These are phyloP conservation scores for Flagelloscypha sp. DNA, from an alignment of 768 basidiomycete genomes.

Conservation along the genomic window DNA sequence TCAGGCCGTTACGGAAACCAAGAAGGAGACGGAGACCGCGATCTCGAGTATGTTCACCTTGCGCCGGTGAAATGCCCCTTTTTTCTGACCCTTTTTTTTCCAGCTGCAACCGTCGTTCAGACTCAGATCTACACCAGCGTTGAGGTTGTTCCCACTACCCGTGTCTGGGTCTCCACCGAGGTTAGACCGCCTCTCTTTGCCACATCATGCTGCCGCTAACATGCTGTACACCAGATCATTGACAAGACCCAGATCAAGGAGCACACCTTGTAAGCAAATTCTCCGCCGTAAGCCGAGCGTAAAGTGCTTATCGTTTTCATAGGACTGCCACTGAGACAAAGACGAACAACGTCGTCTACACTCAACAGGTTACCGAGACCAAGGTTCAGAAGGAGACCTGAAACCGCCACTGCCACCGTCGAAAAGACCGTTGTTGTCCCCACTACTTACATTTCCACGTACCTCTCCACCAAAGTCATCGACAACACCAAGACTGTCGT, in stretches of 20 bases:
- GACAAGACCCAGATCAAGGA: constrained; percentile 37
- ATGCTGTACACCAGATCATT: too few species aligned
- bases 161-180: constrained; percentile 62
- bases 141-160: constrained; percentile 52
- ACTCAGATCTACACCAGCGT: constrained; percentile 37
- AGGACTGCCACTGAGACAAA: constrained; percentile 14
- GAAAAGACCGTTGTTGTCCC: constrained; percentile 47
- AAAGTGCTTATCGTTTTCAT: too few species aligned
- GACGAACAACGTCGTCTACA: constrained; percentile 48
- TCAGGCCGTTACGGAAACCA: too few species aligned
- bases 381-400: constrained; percentile 39
- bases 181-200: too few species aligned
- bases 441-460: constrained; percentile 48
- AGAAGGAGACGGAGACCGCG: too few species aligned
- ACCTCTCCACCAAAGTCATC: constrained; percentile 46
- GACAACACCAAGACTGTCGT: constrained; percentile 56
- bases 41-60: constrained; percentile 2
- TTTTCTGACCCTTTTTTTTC: too few species aligned
- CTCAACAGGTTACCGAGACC: constrained; percentile 29
- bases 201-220: too few species aligned
- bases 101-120: constrained; percentile 26
- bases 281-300: too few species aligned
- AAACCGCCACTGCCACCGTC: too few species aligned
- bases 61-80: too few species aligned
- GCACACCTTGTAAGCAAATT: too few species aligned